Evolutionary conservation across 768 basidiomycete genomes (phyloP), one percentile per base, ranked within the genome.

Genomic region (Rhizopogon rudus): DNA sequence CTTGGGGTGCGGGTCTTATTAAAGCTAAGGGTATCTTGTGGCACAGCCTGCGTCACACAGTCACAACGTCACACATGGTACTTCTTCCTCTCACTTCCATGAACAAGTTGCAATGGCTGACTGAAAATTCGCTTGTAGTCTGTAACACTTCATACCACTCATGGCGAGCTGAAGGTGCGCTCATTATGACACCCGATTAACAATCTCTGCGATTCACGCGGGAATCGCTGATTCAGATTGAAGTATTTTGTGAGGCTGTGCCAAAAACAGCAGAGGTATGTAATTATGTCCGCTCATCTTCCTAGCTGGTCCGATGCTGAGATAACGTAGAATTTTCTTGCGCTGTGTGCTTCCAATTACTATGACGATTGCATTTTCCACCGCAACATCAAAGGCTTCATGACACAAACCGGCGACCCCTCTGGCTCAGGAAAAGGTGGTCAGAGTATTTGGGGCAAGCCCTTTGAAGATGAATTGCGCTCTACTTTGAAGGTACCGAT

Each of bases 201-300:
- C 52, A 16, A 7, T 12, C 33, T 10, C 13, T 44, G 46, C 33
- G 6, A 9, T 41, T 43, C 35, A 44, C 41, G 53, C 44, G 39
- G 46, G 51, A 16, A 44, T 6, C 46, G n/a, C 53, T 48, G 31
- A 8, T 31, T 46, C 28, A 98, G 94, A 84, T 98, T 58, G 97
- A 99, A 72, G 68, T 99, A 12, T 98, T 98, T 73, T 98, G 97
- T 69, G 97, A 99, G 72, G 87, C 96, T 6, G 90, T 93, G 17
- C 97, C 97, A 22, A 93, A 93, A 70, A 79, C 94, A 10, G 93
- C 95, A 61, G 96, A 99, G 78, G 95, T 93, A 59, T n/a, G 59
- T 51, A 12, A 55, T 28, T 49, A 20, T 14, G 16, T 49, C 51
- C 31, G 40, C 6, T 39, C 16, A 22, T 55, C 3, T 28, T 17